These are phyloP conservation scores for Balakata baccata DNA, from an alignment of 345 rosid genomes.

Conservation along the genomic window DNA sequence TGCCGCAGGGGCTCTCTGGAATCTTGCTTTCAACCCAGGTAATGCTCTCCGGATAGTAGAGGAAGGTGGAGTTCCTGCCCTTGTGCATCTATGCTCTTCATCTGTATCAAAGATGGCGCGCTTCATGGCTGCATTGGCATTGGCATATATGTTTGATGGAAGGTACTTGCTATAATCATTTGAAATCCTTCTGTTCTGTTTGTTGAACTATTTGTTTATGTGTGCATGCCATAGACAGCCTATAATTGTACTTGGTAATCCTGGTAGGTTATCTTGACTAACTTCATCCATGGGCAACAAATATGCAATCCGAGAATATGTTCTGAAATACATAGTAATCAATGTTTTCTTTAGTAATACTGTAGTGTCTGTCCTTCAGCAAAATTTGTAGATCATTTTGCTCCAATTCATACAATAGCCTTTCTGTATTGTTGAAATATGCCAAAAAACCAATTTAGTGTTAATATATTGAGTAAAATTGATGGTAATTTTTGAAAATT, in stretches of 20 bases:
- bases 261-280: background rate
- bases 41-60: constrained; percentile 44
- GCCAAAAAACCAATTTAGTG: too few relatives aligned
- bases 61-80: constrained; percentile 40
- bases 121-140: constrained; percentile 45
- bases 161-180: constrained; percentile 22
- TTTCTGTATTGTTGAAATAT: too few relatives aligned
- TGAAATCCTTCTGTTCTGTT: background rate
- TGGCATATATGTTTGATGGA: constrained; percentile 43
- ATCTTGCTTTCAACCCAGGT: constrained; percentile 39
- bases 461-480: too few relatives aligned
- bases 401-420: too few relatives aligned
- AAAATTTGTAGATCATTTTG: too few relatives aligned
- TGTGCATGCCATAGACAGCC: background rate
- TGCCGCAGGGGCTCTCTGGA: constrained; percentile 53
- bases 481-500: too few relatives aligned
- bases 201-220: background rate
- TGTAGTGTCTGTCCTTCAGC: too few relatives aligned
- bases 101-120: constrained; percentile 45
- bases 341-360: too few relatives aligned
- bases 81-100: constrained; percentile 38
- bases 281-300: background rate
- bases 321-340: too few relatives aligned
- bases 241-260: too few relatives aligned
- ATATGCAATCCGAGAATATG: too few relatives aligned